A percentile compares a stretch with the other conserved stretches of the same genome.
phyloP scores from a whole-genome alignment of 2,329 filamentous ascomycete genomes.

The Aspergillus sergii region DNA sequence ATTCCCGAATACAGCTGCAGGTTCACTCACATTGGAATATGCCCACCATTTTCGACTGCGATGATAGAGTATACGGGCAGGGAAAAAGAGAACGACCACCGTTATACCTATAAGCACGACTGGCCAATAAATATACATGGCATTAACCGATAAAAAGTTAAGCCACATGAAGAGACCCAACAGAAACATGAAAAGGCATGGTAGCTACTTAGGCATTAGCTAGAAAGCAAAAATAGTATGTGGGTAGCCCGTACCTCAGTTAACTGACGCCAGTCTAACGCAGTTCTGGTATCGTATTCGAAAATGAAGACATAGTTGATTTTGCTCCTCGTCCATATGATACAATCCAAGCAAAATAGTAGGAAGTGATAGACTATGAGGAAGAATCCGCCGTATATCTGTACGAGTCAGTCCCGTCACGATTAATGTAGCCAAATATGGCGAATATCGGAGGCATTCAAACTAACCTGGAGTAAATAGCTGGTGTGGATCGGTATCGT shows the following conservation, averaged over 20 bases:
- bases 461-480: constrained; percentile 68
- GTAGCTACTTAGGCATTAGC: constrained; percentile 57
- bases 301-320: constrained; percentile 98
- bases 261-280: constrained; percentile 86
- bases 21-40: constrained; percentile 74
- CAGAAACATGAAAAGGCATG: constrained; percentile 77
- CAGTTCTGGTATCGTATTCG: constrained; percentile 85
- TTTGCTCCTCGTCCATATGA: constrained; percentile 78
- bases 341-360: constrained; percentile 84
- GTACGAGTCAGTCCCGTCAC: constrained; percentile 27
- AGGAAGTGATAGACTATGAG: constrained; percentile 77
- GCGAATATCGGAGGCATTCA: not conserved
- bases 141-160: constrained; percentile 74
- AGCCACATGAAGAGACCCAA: constrained; percentile 81
- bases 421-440: not conserved
- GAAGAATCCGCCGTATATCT: constrained; percentile 93
- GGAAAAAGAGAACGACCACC: constrained; percentile 71
- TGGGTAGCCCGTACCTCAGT: constrained; percentile 59
- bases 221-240: not conserved
- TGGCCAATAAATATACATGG: constrained; percentile 83
- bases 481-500: constrained; percentile 57
- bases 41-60: constrained; percentile 81
- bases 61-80: constrained; percentile 72
- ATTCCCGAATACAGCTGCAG: not conserved
- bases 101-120: constrained; percentile 75